Percentiles rank a stretch among this genome's conserved stretches.
phyloP scores from a whole-genome alignment of 2,329 filamentous ascomycete species.

The Phialocephala subalpina region DNA sequence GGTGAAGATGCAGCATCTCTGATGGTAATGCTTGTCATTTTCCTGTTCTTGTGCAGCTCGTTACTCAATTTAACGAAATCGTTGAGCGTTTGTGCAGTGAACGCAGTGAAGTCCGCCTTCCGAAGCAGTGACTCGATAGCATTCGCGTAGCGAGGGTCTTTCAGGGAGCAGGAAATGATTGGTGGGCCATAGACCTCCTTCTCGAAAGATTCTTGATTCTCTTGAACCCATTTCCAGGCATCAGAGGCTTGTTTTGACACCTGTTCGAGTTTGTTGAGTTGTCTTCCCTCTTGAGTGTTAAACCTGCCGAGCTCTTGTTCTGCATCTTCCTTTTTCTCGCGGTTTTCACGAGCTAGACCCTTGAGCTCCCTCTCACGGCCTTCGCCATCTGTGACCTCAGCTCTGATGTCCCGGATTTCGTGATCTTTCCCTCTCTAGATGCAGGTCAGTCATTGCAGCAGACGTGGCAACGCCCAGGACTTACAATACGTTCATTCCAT shows the following conservation, averaged over 20 bases:
- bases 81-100: conserved; percentile 78
- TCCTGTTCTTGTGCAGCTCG: conserved; percentile 68
- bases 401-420: conserved; percentile 58
- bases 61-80: conserved; percentile 80
- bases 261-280: conserved; percentile 69
- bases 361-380: conserved; percentile 38
- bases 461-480: too few species aligned
- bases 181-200: conserved; percentile 72
- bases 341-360: conserved; percentile 47
- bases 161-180: conserved; percentile 69
- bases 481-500: conserved; percentile 77
- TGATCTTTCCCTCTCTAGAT: conserved; percentile 66
- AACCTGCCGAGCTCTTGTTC: conserved; percentile 64
- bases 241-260: conserved; percentile 68
- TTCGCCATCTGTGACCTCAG: conserved; percentile 45
- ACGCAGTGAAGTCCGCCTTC: conserved; percentile 60
- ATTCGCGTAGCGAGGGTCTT: conserved; percentile 63
- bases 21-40: conserved; percentile 75
- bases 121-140: conserved; percentile 66
- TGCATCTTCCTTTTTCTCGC: conserved; percentile 50
- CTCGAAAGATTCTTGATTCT: conserved; percentile 69
- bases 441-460: conserved; percentile 17
- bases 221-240: conserved; percentile 85
- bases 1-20: conserved; percentile 57
- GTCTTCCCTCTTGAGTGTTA: conserved; percentile 78